phyloP scores from a whole-genome alignment of 495 filamentous ascomycete species.

The Penicillium alfredii region DNA sequence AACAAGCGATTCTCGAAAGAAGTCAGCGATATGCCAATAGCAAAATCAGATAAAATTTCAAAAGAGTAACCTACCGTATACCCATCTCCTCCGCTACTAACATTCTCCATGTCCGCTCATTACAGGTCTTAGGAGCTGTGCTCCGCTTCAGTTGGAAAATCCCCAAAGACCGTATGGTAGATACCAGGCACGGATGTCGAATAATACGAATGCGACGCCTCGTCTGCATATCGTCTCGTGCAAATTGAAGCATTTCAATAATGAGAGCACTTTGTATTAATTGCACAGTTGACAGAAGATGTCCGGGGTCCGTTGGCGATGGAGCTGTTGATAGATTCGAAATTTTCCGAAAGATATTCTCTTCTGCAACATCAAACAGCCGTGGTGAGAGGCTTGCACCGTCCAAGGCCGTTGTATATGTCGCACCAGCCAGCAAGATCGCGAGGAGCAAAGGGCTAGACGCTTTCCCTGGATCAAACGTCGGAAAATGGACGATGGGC shows the following conservation, averaged over 20 bases:
- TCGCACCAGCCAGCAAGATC: constrained; percentile 32
- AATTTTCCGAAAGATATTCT: constrained; percentile 32
- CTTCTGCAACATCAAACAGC: constrained; percentile 35
- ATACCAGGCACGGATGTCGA: constrained; percentile 34
- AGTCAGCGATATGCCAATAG: not conserved
- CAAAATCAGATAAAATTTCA: not conserved
- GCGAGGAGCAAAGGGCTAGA: constrained; percentile 30
- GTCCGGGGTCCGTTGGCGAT: constrained; percentile 6
- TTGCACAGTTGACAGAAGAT: constrained; percentile 21
- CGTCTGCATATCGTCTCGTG: constrained; percentile 27
- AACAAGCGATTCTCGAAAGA: constrained; percentile 25
- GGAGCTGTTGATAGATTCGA: constrained; percentile 14
- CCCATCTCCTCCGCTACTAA: constrained; percentile 32
- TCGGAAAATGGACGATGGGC: constrained; percentile 37
- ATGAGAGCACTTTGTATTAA: constrained; percentile 33
- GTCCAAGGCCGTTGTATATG: constrained; percentile 22
- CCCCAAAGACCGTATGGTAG: constrained; percentile 29
- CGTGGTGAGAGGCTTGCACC: constrained; percentile 17
- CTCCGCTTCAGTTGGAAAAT: constrained; percentile 26
- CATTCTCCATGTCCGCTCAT: constrained; percentile 22
- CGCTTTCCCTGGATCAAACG: constrained; percentile 31
- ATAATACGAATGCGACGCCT: constrained; percentile 35
- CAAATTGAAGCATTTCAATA: constrained; percentile 39
- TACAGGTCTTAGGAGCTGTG: constrained; percentile 10
- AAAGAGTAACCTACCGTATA: constrained; percentile 22